Percentiles rank a stretch among this genome's conserved stretches.
These are phyloP conservation scores for Cardamine resedifolia DNA, from an alignment of 345 rosid genomes.

Conservation along the genomic window DNA sequence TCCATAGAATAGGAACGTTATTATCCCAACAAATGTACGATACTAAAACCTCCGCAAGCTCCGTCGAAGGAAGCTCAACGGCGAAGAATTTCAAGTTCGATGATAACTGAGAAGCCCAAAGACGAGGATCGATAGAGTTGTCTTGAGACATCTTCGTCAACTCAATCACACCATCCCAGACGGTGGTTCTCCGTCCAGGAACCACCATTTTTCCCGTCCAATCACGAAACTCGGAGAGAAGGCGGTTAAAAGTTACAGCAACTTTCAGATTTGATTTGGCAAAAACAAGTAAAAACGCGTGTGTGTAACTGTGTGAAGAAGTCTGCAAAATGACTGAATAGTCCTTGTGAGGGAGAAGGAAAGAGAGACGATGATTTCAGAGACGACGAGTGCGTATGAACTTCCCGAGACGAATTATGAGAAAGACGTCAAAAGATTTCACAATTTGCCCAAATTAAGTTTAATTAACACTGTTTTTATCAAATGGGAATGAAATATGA, in stretches of 20 bases:
- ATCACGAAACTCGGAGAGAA: neutral
- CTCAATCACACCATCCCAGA: constrained; percentile 67
- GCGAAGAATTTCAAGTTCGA: constrained; percentile 58
- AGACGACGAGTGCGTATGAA: constrained; percentile 1
- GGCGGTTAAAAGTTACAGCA: constrained; percentile 27
- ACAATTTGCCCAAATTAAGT: no score
- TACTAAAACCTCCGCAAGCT: constrained; percentile 66
- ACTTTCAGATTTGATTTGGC: constrained; percentile 31
- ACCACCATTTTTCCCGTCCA: constrained; percentile 37
- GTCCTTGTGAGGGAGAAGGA: neutral
- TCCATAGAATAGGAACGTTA: constrained; percentile 81
- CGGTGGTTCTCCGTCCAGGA: constrained; percentile 40
- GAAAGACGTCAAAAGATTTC: constrained; percentile 15
- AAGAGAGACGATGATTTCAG: neutral
- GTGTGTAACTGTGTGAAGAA: neutral
- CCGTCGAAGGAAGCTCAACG: constrained; percentile 66
- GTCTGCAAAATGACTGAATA: constrained; percentile 5
- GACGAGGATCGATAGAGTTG: constrained; percentile 62
- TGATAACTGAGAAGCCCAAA: constrained; percentile 70
- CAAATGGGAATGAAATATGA: no score
- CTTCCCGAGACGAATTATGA: constrained; percentile 12
- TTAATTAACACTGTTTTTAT: neutral
- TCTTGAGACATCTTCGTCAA: constrained; percentile 65
- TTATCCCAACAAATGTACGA: constrained; percentile 87
- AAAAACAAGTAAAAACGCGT: neutral